Evolutionary conservation across 176 grass and related monocot genomes (phyloP).

Genomic region (Melocanna baccifera): DNA sequence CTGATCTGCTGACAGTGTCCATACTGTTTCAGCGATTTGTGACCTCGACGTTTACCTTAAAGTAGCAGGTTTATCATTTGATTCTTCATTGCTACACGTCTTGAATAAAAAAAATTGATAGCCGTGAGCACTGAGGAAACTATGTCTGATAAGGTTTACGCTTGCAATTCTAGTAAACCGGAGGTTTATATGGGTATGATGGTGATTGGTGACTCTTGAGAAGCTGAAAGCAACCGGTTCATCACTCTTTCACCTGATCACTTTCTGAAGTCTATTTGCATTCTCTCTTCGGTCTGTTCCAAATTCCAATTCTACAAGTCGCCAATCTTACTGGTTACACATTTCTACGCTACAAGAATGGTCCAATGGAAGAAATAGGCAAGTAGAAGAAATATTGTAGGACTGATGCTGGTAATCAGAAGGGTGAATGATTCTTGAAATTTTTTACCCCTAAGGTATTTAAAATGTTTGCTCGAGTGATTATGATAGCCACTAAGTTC

Average conservation of each 20-base stretch:
- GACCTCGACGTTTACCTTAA: neutral
- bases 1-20: neutral
- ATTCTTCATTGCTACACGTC: neutral
- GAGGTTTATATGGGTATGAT: neutral
- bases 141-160: neutral
- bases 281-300: neutral
- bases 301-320: neutral
- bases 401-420: too few species aligned
- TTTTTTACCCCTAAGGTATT: too few species aligned
- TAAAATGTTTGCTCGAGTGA: too few species aligned
- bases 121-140: neutral
- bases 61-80: neutral
- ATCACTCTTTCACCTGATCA: neutral
- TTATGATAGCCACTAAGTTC: too few species aligned
- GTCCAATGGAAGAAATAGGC: neutral
- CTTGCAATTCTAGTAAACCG: slow-evolving; percentile 22
- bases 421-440: too few species aligned
- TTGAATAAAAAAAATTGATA: neutral
- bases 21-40: neutral
- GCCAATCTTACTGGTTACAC: neutral
- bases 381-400: neutral
- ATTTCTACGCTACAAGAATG: neutral
- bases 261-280: neutral
- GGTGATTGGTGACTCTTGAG: neutral
- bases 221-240: neutral